Percentiles rank a stretch among this genome's conserved stretches.
These are phyloP conservation scores for Mytilinidion resinicola DNA, from an alignment of 495 filamentous ascomycete genomes.

Conservation along the genomic window DNA sequence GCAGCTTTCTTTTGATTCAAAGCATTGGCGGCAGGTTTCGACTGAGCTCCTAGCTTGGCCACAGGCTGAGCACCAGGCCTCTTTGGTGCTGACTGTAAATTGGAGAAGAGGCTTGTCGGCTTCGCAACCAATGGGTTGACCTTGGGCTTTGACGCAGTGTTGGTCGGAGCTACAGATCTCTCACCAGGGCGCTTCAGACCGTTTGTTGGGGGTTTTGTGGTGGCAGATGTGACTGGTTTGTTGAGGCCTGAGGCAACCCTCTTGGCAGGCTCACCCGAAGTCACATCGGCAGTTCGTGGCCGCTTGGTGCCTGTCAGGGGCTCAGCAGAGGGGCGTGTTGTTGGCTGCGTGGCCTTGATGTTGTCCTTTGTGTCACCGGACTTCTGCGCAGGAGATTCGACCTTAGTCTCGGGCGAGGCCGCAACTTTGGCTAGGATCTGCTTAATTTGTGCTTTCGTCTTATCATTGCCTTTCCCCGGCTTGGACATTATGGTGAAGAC, in stretches of 20 bases:
- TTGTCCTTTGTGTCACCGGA: slow-evolving; percentile 26
- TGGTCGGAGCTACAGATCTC: slow-evolving; percentile 11
- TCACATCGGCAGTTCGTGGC: slow-evolving; percentile 40
- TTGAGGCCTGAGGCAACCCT: slow-evolving; percentile 26
- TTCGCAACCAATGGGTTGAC: slow-evolving; percentile 50
- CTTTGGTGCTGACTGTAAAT: slow-evolving; percentile 54
- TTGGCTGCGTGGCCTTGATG: slow-evolving; percentile 31
- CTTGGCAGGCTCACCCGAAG: slow-evolving; percentile 34
- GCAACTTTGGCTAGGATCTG: slow-evolving; percentile 52
- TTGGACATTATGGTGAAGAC: slow-evolving; percentile 57
- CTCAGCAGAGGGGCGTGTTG: slow-evolving; percentile 26
- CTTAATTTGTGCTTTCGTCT: slow-evolving; percentile 53
- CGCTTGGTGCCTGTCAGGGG: slow-evolving; percentile 44
- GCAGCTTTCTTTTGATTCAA: slow-evolving; percentile 40
- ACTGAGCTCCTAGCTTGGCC: slow-evolving; percentile 12
- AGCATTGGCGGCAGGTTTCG: slow-evolving; percentile 24
- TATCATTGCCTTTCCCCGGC: slow-evolving; percentile 50
- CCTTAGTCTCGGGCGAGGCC: slow-evolving; percentile 38
- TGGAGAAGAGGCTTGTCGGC: slow-evolving; percentile 53
- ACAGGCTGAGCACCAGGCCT: slow-evolving; percentile 45
- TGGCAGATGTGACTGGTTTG: slow-evolving; percentile 40
- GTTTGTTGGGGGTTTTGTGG: slow-evolving; percentile 4
- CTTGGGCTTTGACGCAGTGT: slow-evolving; percentile 41
- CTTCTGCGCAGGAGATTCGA: slow-evolving; percentile 18
- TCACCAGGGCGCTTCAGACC: slow-evolving; percentile 20